Conservation (phyloP, 2,329 filamentous ascomycete species). For the Achaetomium macrosporum region DNA sequence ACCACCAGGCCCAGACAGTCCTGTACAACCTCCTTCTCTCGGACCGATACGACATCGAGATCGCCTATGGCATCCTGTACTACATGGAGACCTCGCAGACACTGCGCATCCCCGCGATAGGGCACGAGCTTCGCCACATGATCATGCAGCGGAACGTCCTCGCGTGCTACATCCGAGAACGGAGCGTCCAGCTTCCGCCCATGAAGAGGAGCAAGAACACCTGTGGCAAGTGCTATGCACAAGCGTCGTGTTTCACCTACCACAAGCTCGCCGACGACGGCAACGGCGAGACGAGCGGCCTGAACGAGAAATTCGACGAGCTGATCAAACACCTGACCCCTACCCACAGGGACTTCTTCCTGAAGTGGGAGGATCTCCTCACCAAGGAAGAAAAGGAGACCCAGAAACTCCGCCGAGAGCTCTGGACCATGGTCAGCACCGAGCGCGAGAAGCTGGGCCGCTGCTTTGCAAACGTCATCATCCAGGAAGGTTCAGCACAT, state of each 20-base stretch:
- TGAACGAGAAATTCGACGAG: slow-evolving; percentile 77
- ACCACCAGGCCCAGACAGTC: slow-evolving; percentile 88
- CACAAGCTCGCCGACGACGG: slow-evolving; percentile 86
- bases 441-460: slow-evolving; percentile 84
- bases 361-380: slow-evolving; percentile 88
- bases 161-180: slow-evolving; percentile 76
- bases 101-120: slow-evolving; percentile 75
- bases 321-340: slow-evolving; percentile 71
- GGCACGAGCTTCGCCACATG: slow-evolving; percentile 90
- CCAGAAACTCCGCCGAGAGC: slow-evolving; percentile 77
- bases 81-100: slow-evolving; percentile 90
- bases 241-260: slow-evolving; percentile 86
- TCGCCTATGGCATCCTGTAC: slow-evolving; percentile 85
- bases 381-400: slow-evolving; percentile 92
- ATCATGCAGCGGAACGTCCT: slow-evolving; percentile 91
- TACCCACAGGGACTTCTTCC: slow-evolving; percentile 74
- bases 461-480: slow-evolving; percentile 82
- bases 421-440: slow-evolving; percentile 91
- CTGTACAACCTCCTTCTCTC: slow-evolving; percentile 89
- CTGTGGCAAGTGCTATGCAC: slow-evolving; percentile 85
- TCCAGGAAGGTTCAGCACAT: slow-evolving; percentile 68
- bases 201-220: slow-evolving; percentile 79
- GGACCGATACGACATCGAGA: slow-evolving; percentile 89
- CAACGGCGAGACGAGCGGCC: slow-evolving; percentile 70
- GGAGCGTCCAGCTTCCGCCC: slow-evolving; percentile 70